Base-by-base conservation (phyloP, 352 stramenopile genomes). In the Globisporangium emineosum region DNA sequence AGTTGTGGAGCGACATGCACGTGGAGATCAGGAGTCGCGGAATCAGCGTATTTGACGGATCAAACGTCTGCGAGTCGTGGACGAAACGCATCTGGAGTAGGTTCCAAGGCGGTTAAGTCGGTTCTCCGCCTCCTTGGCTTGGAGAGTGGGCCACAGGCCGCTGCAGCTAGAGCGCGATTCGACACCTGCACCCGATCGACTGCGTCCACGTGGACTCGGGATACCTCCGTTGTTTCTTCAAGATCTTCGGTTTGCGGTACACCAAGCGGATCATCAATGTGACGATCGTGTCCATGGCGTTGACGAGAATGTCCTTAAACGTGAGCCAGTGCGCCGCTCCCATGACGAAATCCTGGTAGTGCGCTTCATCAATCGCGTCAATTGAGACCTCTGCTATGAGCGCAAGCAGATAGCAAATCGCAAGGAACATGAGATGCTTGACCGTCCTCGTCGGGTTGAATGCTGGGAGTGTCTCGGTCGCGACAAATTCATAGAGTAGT, bases 201-300 rank as follows among this genome's bases (percentile, higher is more conserved):
- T 58, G 63, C 1, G 57, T 59, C 33, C 23, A 56, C 32, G 50
- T 65, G 43, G 54, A 54, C 19, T 32, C 23, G 10, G 25, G 47
- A 9, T 17, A 10, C 7, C 33, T 42, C 9, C 25, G 50, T 19
- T 60, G 57, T 0, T 21, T 29, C 25, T 37, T 37, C 19, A 68
- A 5, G 19, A 58, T 49, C 43, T 21, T 25, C 21, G 17, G 6
- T 30, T 65, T 68, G 43, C 55, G 25, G 47, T 60, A 68, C 32
- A 21, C 63, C 21, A 65, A n/a, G 4, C 57, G 56, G 3, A 45
- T 30, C 25, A 68, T 51, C 3, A 68, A 33, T 9, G 33, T 51
- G 17, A 68, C 33, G 56, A 65, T 58, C 45, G 63, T 68, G 21
- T 25, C 30, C 56, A 60, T 65, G 2, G 55, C 45, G 56, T 65